Evolutionary conservation across 768 basidiomycete genomes (phyloP).

Genomic region (Trametes maxima): DNA sequence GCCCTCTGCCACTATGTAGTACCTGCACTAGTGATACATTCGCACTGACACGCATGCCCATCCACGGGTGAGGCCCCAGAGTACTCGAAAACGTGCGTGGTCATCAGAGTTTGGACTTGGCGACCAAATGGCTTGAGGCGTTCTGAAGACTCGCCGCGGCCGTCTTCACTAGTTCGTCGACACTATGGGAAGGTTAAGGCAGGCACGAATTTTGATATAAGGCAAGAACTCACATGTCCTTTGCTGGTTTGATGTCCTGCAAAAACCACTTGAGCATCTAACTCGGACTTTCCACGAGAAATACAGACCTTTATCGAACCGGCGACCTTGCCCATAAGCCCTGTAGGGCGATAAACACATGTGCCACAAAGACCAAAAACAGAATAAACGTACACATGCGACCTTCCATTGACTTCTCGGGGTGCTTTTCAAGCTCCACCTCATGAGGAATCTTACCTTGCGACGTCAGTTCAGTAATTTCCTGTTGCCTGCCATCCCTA

Average conservation of each 20-base stretch:
- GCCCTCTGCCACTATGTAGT: background rate
- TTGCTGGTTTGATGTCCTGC: slow-evolving; percentile 82
- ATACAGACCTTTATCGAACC: slow-evolving; percentile 61
- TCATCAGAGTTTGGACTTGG: slow-evolving; percentile 54
- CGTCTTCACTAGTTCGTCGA: slow-evolving; percentile 79
- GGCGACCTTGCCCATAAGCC: slow-evolving; percentile 81
- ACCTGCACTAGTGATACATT: slow-evolving; percentile 4
- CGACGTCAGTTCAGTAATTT: slow-evolving; percentile 59
- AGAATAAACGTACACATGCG: slow-evolving; percentile 51
- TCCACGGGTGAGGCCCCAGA: background rate
- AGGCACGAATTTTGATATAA: slow-evolving; percentile 10
- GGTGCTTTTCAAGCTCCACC: slow-evolving; percentile 66
- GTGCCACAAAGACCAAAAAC: background rate
- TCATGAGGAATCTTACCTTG: slow-evolving; percentile 78
- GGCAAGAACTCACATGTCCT: slow-evolving; percentile 63
- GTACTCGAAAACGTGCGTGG: background rate
- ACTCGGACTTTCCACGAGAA: too few species aligned
- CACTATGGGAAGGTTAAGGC: slow-evolving; percentile 41
- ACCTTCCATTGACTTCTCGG: slow-evolving; percentile 64
- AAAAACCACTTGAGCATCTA: background rate
- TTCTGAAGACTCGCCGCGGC: slow-evolving; percentile 60
- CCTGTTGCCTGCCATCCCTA: slow-evolving; percentile 65
- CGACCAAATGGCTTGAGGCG: slow-evolving; percentile 44
- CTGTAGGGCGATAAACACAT: slow-evolving; percentile 35
- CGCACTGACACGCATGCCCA: background rate